Conservation (phyloP, 2,329 filamentous ascomycete genomes). For the Sporothrix pallida region DNA sequence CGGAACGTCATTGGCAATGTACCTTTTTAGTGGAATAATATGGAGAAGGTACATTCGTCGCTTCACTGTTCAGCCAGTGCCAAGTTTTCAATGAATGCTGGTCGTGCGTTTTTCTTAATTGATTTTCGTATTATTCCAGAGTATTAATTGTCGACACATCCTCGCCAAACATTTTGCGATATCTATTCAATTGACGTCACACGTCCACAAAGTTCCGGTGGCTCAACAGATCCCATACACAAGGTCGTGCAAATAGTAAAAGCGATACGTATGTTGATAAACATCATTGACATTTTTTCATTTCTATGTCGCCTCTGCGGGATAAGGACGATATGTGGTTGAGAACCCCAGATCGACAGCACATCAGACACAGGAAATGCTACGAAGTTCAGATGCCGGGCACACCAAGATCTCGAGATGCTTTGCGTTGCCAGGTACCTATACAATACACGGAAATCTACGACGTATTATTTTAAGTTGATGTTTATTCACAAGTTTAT, state of each 20-base stretch:
- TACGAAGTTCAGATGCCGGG: background rate
- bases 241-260: background rate
- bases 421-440: no score
- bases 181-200: slow-evolving; percentile 1
- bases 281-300: background rate
- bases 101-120: slow-evolving; percentile 16
- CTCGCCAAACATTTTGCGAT: background rate
- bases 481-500: no score
- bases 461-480: no score
- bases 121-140: background rate
- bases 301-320: background rate
- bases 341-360: background rate
- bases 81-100: slow-evolving; percentile 11
- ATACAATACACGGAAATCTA: no score
- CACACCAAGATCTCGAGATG: background rate
- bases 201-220: background rate
- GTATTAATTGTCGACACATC: background rate
- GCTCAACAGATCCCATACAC: background rate
- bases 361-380: background rate
- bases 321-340: background rate
- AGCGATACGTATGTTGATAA: background rate
- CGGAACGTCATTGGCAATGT: background rate
- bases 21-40: slow-evolving; percentile 7
- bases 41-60: background rate
- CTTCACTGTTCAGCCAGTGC: background rate